These are phyloP conservation scores for Linnemannia zychae DNA, from an alignment of 192 early-diverging fungal genomes.

Conservation along the genomic window DNA sequence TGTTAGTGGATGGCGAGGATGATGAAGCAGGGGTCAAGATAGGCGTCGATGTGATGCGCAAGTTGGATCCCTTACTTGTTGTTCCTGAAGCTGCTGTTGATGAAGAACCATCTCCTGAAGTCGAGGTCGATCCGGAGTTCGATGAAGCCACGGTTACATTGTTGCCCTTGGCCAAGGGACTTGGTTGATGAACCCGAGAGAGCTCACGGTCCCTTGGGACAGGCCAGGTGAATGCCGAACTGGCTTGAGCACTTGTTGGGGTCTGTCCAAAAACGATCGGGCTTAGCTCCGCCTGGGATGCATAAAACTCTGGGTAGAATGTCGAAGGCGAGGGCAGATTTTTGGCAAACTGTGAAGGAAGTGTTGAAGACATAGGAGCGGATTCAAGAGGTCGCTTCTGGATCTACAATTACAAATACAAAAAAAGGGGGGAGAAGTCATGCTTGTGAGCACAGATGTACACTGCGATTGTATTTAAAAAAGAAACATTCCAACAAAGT, in stretches of 20 bases:
- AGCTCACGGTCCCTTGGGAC: slow-evolving; percentile 53
- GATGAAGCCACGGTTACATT: slow-evolving; percentile 37
- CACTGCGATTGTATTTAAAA: background rate
- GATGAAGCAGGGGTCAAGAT: slow-evolving; percentile 23
- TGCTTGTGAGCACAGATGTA: background rate
- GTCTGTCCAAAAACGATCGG: slow-evolving; percentile 83
- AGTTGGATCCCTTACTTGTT: slow-evolving; percentile 26
- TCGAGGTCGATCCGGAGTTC: background rate
- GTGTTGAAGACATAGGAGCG: slow-evolving; percentile 68
- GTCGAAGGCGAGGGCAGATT: slow-evolving; percentile 83
- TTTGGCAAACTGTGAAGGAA: slow-evolving; percentile 75
- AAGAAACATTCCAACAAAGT: background rate
- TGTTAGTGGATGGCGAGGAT: slow-evolving; percentile 11
- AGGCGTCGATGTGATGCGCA: slow-evolving; percentile 38
- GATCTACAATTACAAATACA: slow-evolving; percentile 23
- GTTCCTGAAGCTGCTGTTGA: slow-evolving; percentile 6
- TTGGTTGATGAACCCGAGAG: slow-evolving; percentile 63
- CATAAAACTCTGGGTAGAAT: slow-evolving; percentile 83
- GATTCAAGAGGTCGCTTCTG: slow-evolving; percentile 51
- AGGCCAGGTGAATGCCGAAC: slow-evolving; percentile 82
- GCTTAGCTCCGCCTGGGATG: slow-evolving; percentile 76
- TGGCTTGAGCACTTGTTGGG: slow-evolving; percentile 70
- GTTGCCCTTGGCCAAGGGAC: slow-evolving; percentile 63
- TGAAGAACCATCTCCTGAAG: slow-evolving; percentile 13
- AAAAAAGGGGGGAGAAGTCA: slow-evolving; percentile 13